These are phyloP conservation scores for Talaromyces funiculosus DNA, from an alignment of 2,329 filamentous ascomycete genomes.

Conservation along the genomic window DNA sequence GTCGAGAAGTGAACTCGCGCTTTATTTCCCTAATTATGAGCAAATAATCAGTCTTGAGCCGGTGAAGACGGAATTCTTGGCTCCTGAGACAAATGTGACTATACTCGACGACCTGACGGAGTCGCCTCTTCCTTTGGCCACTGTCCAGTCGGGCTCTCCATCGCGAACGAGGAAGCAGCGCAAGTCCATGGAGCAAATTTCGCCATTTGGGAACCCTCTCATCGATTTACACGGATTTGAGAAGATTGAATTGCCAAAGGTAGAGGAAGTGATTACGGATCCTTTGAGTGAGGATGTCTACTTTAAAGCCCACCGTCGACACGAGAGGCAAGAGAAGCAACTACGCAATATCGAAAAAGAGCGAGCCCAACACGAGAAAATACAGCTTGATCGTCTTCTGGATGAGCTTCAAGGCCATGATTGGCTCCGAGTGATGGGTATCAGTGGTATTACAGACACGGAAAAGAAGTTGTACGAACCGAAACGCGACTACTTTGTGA, in stretches of 20 bases:
- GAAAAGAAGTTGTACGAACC: constrained; percentile 83
- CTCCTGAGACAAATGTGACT: constrained; percentile 66
- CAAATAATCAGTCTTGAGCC: constrained; percentile 83
- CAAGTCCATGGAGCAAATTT: constrained; percentile 14
- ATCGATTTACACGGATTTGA: constrained; percentile 34
- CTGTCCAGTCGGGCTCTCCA: constrained; percentile 6
- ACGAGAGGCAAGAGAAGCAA: constrained; percentile 62
- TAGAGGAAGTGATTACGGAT: constrained; percentile 40
- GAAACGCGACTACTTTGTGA: constrained; percentile 77
- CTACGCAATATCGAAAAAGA: constrained; percentile 63
- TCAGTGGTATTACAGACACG: constrained; percentile 75
- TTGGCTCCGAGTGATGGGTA: constrained; percentile 88
- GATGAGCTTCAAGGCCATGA: constrained; percentile 85
- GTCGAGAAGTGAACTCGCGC: constrained; percentile 84
- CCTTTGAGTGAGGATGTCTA: constrained; percentile 54
- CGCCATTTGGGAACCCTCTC: constrained; percentile 34
- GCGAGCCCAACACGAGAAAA: constrained; percentile 60
- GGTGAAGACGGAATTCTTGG: constrained; percentile 69
- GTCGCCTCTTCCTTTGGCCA: constrained; percentile 23
- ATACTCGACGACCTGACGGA: constrained; percentile 56
- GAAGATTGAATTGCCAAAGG: constrained; percentile 40
- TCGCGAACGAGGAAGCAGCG: constrained; percentile 7
- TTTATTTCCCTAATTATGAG: constrained; percentile 91
- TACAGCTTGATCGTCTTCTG: constrained; percentile 61
- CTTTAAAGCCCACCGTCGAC: constrained; percentile 54